phyloP scores from a whole-genome alignment of 805 yeast genomes.

The Cyberlindnera subsufficiens region DNA sequence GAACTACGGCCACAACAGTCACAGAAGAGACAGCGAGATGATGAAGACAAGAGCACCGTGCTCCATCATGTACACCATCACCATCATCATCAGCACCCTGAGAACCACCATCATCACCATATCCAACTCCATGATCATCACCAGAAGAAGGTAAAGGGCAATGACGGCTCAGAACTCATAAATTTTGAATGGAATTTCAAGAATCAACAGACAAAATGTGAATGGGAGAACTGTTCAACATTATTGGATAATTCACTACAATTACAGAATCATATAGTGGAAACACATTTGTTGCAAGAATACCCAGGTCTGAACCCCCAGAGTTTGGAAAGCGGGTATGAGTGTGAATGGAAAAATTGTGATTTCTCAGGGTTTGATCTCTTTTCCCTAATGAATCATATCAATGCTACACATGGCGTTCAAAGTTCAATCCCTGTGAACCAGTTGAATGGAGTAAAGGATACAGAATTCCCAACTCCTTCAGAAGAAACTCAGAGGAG shows the following conservation, averaged over 20 bases:
- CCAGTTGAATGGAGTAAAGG: too few species aligned
- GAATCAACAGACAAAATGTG: conserved; percentile 44
- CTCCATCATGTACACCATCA: conserved; percentile 20
- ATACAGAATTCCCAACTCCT: not conserved
- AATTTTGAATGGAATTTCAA: conserved; percentile 26
- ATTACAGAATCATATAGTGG: conserved; percentile 47
- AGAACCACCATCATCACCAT: conserved; percentile 33
- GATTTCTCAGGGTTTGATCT: conserved; percentile 47
- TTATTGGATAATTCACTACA: conserved; percentile 32
- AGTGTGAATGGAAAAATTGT: conserved; percentile 79
- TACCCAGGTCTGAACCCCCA: conserved; percentile 9
- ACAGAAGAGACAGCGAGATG: conserved; percentile 13
- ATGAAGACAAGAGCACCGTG: conserved; percentile 8
- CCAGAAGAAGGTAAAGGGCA: conserved; percentile 11
- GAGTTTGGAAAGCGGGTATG: conserved; percentile 4
- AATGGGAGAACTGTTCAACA: conserved; percentile 63
- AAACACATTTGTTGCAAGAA: conserved; percentile 37
- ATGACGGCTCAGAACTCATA: conserved; percentile 4
- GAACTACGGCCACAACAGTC: not conserved
- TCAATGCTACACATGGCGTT: conserved; percentile 40
- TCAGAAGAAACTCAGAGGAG: not conserved
- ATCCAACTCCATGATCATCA: conserved; percentile 33
- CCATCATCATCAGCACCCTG: conserved; percentile 19
- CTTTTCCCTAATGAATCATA: conserved; percentile 52
- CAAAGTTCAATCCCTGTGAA: too few species aligned